A percentile compares a stretch with the other conserved stretches of the same genome.
These are phyloP conservation scores for Triticum aestivum DNA, from an alignment of 176 grass and related monocot genomes.

Conservation along the genomic window IWGSC_CS_RefSeq_v2.1 NC_057800.1:440499261-440499760, in stretches of 20 bases:
- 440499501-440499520: constrained; percentile 76
- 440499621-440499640: constrained; percentile 88
- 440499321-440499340: neutral
- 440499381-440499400: neutral
- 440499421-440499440: constrained; percentile 26
- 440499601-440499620: constrained; percentile 84
- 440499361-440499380: neutral
- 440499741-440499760: neutral
- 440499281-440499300: constrained; percentile 72
- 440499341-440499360: neutral
- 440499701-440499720: neutral
- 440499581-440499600: constrained; percentile 83
- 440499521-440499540: constrained; percentile 77
- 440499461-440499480: constrained; percentile 77
- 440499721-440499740: neutral
- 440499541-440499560: constrained; percentile 63
- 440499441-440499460: constrained; percentile 91
- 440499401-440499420: neutral
- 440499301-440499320: constrained; percentile 54
- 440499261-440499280: constrained; percentile 54
- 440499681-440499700: neutral
- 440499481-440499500: constrained; percentile 86
- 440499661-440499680: neutral
- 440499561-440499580: constrained; percentile 65
- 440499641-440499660: neutral